These are phyloP conservation scores for Aspergillus carbonarius DNA, from an alignment of 2,329 filamentous ascomycete genomes.

Conservation along the genomic window DNA sequence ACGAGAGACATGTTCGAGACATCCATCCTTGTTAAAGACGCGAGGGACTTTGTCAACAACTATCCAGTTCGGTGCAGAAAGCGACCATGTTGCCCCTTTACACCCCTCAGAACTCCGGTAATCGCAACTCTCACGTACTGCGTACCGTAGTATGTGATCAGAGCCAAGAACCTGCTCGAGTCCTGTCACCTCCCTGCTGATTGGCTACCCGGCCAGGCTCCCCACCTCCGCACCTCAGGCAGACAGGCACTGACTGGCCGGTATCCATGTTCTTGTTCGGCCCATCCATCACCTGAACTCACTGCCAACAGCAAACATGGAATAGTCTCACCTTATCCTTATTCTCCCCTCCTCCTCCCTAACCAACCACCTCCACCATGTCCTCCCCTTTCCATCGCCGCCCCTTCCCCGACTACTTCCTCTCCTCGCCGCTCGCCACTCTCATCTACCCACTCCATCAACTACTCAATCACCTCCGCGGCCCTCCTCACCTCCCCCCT, in stretches of 20 bases:
- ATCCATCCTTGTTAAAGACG: too few species aligned
- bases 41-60: too few species aligned
- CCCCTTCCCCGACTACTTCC: constrained; percentile 59
- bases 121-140: too few species aligned
- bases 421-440: constrained; percentile 67
- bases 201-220: neutral
- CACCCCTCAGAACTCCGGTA: too few species aligned
- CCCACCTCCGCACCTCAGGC: constrained; percentile 3
- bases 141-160: too few species aligned
- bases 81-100: too few species aligned
- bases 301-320: neutral
- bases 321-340: neutral
- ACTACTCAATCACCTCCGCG: constrained; percentile 66
- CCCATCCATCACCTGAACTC: neutral
- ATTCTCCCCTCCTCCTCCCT: neutral
- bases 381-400: constrained; percentile 50
- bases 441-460: constrained; percentile 63
- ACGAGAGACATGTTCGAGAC: too few species aligned
- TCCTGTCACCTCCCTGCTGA: neutral
- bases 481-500: constrained; percentile 61
- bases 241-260: neutral
- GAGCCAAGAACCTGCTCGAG: too few species aligned
- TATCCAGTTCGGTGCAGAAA: too few species aligned
- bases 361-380: constrained; percentile 25
- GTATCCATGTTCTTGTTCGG: neutral